Conservation (phyloP, 805 yeast genomes). For the Maudiozyma turicensis region DNA sequence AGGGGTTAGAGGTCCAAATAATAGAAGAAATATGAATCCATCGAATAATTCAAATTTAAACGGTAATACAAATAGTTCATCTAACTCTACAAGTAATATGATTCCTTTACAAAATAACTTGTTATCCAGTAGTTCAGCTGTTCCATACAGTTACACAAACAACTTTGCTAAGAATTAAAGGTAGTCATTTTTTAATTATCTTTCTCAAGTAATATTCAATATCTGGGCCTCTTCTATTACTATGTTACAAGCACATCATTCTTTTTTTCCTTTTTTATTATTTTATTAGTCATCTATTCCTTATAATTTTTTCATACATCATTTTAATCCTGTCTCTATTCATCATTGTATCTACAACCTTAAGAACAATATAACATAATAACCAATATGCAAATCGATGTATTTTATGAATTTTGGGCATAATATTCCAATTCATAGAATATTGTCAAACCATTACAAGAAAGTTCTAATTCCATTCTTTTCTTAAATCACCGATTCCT, state of each 20-base stretch:
- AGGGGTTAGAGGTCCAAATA: slow-evolving; percentile 78
- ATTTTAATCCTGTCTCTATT: neutral
- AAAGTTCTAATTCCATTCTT: neutral
- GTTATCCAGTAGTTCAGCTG: neutral
- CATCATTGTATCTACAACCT: neutral
- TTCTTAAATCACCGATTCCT: no score
- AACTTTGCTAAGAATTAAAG: neutral
- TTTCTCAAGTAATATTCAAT: neutral
- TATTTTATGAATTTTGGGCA: no score
- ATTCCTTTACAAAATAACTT: neutral
- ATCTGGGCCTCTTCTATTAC: no score
- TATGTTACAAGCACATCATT: neutral
- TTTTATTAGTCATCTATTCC: neutral
- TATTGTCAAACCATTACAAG: neutral
- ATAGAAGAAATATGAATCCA: slow-evolving; percentile 31
- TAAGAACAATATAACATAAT: neutral
- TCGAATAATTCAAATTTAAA: slow-evolving; percentile 3
- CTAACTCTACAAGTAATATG: neutral
- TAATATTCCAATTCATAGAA: no score
- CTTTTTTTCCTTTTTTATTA: neutral
- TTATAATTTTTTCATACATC: neutral
- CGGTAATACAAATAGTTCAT: neutral
- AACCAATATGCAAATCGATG: no score
- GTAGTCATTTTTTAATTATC: neutral
- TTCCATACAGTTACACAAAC: slow-evolving; percentile 1